Percentiles rank a stretch among this genome's conserved stretches.
Conservation (phyloP, 192 early-diverging fungal genomes). For the Podila verticillata region DNA sequence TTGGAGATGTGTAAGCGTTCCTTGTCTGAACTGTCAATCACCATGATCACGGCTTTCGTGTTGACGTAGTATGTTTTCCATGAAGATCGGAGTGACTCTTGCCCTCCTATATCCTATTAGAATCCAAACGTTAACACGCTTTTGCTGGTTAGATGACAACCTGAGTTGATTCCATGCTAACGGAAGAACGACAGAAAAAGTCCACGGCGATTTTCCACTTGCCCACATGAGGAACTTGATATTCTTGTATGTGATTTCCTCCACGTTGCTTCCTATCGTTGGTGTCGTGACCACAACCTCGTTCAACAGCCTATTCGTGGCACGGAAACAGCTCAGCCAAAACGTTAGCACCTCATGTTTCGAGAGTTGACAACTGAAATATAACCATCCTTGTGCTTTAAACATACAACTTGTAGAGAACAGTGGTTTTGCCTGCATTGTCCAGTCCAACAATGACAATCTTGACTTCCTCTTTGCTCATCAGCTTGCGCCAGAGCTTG, state of each 20-base stretch:
- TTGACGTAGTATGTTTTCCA: slow-evolving; percentile 77
- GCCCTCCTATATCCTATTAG: slow-evolving; percentile 66
- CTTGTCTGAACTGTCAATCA: slow-evolving; percentile 75
- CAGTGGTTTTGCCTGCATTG: slow-evolving; percentile 79
- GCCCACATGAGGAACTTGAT: slow-evolving; percentile 78
- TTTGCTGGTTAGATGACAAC: background rate
- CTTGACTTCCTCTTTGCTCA: slow-evolving; percentile 71
- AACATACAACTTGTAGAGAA: slow-evolving; percentile 66
- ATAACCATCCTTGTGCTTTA: too few species aligned
- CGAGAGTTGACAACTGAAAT: background rate
- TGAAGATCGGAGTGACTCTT: slow-evolving; percentile 68
- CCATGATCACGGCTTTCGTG: slow-evolving; percentile 77
- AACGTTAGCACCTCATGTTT: background rate
- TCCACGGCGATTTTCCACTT: slow-evolving; percentile 38
- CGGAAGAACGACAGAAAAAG: background rate
- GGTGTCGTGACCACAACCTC: slow-evolving; percentile 73
- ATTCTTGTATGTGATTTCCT: slow-evolving; percentile 75
- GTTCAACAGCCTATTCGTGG: slow-evolving; percentile 58
- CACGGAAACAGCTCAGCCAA: too few species aligned
- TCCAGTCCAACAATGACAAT: slow-evolving; percentile 77
- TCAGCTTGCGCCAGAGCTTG: slow-evolving; percentile 66
- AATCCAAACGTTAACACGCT: background rate
- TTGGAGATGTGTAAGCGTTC: slow-evolving; percentile 70
- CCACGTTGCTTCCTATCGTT: slow-evolving; percentile 78
- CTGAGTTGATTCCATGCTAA: background rate